Evolutionary conservation across 139 green algal species (phyloP), one percentile per base, ranked within the genome.

Genomic region (Micractinium sp.): DNA sequence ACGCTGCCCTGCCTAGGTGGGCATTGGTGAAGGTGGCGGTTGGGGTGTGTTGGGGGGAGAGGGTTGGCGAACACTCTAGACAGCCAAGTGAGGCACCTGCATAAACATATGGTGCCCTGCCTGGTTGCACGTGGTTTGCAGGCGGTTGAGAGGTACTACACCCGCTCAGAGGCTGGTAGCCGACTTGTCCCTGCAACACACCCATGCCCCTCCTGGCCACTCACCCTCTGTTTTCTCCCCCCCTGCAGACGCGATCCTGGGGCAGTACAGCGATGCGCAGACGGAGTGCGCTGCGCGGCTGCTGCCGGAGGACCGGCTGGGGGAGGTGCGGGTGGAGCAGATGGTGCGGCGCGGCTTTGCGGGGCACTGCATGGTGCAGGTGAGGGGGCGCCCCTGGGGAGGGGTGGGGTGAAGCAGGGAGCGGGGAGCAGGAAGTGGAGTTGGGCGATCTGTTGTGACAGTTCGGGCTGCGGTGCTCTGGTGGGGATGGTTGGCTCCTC

Each of bases 331-430:
- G n/a, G 81, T 85, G 56, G 81, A 85, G 56, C 81, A 74, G 53
- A 73, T 85, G 81, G 81, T 85, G 56, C 81, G 81, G 56, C 53
- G 56, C 2, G 81, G 56, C n/a, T 41, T 85, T n/a, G 81, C 33
- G n/a, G 81, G 81, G 53, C 81, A 85, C 56, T 73, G 81, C 81
- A 74, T 85, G 81, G 56, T 85, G 81, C 81, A 85, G 75, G 75
- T 81, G 31, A 47, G 75, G 27, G 35, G 15, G n/a, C n/a, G n/a
- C n/a, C n/a, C 2, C 3, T 35, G 25, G 71, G 47, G 47, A 56
- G 47, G 47, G 47, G 9, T 56, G 47, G 47, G 47, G 7, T 56
- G 5, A 9, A 56, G 47, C 7, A 56, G 47, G 47, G 47, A 56
- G 9, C 7, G 47, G 47, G 47, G 47, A 9, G 47, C 47, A 56